Evolutionary conservation across 140 eudicot species (phyloP).

Genomic region (Ambrosia hybrid): DNA sequence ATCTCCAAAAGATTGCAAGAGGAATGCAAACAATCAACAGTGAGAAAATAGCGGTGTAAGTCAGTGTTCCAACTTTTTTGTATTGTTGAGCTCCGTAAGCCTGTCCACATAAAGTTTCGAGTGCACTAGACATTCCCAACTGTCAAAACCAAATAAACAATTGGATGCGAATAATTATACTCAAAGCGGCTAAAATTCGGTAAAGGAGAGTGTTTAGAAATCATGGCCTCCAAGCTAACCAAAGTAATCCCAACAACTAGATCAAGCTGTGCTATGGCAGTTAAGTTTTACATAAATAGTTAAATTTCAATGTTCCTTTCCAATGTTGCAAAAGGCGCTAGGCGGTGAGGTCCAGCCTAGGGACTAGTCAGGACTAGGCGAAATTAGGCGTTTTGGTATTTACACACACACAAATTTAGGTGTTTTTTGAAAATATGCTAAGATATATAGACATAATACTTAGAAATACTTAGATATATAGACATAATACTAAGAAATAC

Average conservation of each 20-base stretch:
- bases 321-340: too few relatives aligned
- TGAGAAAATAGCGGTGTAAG: slow-evolving; percentile 76
- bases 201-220: background rate
- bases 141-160: slow-evolving; percentile 24
- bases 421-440: too few relatives aligned
- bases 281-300: background rate
- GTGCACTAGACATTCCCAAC: slow-evolving; percentile 84
- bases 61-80: slow-evolving; percentile 65
- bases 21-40: slow-evolving; percentile 76
- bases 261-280: slow-evolving; percentile 4
- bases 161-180: background rate
- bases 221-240: background rate
- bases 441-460: too few relatives aligned
- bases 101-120: slow-evolving; percentile 88
- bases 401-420: too few relatives aligned
- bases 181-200: background rate
- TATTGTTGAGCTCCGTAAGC: slow-evolving; percentile 93
- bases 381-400: too few relatives aligned
- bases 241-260: background rate
- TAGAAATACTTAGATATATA: too few relatives aligned
- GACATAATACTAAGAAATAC: too few relatives aligned
- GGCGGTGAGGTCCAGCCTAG: too few relatives aligned
- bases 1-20: slow-evolving; percentile 64
- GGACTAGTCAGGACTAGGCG: too few relatives aligned
- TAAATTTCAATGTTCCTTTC: too few relatives aligned